Conservation (phyloP, 345 rosid genomes). For the Physaria fendleri region DNA sequence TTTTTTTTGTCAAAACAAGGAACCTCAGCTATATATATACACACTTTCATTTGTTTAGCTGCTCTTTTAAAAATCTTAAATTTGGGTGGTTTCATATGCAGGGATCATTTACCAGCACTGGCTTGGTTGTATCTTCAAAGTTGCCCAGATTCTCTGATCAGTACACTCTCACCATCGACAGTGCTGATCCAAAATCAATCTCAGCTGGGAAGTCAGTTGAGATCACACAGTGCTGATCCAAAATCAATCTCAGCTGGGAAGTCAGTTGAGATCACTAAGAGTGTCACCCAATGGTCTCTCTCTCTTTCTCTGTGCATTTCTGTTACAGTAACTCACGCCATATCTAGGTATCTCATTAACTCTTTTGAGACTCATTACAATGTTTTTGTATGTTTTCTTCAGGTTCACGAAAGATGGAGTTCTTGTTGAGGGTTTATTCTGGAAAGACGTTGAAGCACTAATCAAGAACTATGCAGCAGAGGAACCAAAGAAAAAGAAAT, state of each 20-base stretch:
- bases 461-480: conserved; percentile 57
- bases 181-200: conserved; percentile 88
- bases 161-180: conserved; percentile 71
- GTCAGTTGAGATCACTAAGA: conserved; percentile 69
- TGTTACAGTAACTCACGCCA: neutral
- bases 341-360: neutral
- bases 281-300: conserved; percentile 77
- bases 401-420: conserved; percentile 94
- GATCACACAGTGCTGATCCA: conserved; percentile 84
- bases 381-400: conserved; percentile 10
- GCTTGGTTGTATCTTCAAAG: conserved; percentile 80
- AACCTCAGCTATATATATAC: neutral
- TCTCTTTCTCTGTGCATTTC: conserved; percentile 21
- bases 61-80: neutral
- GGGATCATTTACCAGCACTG: conserved; percentile 94
- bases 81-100: conserved; percentile 20
- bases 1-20: neutral
- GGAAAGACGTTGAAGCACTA: conserved; percentile 82
- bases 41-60: neutral
- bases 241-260: conserved; percentile 85
- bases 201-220: conserved; percentile 80
- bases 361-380: neutral
- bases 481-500: conserved; percentile 84
- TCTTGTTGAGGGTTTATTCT: conserved; percentile 80
- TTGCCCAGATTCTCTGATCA: conserved; percentile 86